These are phyloP conservation scores for Diaporthe capsici DNA, from an alignment of 2,329 filamentous ascomycete genomes.

Conservation along the genomic window DNA sequence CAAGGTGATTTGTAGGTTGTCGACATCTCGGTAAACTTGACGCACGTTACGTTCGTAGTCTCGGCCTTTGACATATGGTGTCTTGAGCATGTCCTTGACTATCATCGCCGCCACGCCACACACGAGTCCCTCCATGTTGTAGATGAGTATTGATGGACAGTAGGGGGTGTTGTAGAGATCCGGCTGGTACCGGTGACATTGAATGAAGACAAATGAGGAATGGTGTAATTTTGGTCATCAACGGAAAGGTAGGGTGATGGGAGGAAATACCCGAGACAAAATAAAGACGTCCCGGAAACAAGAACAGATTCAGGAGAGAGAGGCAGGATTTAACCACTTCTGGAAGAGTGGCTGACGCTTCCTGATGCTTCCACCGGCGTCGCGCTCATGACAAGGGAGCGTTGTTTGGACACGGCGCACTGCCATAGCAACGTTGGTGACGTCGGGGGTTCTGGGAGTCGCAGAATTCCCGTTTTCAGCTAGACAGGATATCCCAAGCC, in stretches of 20 bases:
- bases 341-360: slow-evolving; percentile 14
- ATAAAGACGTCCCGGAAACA: neutral
- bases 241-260: neutral
- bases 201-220: slow-evolving; percentile 1
- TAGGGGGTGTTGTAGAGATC: neutral
- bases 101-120: slow-evolving; percentile 34
- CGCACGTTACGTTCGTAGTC: slow-evolving; percentile 39
- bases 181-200: neutral
- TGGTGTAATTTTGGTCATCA: neutral
- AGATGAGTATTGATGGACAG: neutral
- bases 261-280: neutral
- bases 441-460: slow-evolving; percentile 26
- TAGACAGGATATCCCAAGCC: slow-evolving; percentile 18
- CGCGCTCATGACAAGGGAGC: slow-evolving; percentile 10
- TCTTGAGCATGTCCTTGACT: slow-evolving; percentile 35
- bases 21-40: slow-evolving; percentile 34
- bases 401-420: slow-evolving; percentile 4
- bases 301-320: neutral
- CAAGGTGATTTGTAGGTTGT: slow-evolving; percentile 33
- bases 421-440: slow-evolving; percentile 18
- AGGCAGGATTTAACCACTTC: slow-evolving; percentile 21
- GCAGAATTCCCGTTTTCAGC: slow-evolving; percentile 23
- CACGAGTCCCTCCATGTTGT: slow-evolving; percentile 33
- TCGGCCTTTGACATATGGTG: slow-evolving; percentile 27
- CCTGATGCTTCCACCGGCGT: slow-evolving; percentile 4